Percentiles rank a stretch among this genome's conserved stretches.
Conservation (phyloP, 495 filamentous ascomycete species). For the Podospora tetraspora region DNA sequence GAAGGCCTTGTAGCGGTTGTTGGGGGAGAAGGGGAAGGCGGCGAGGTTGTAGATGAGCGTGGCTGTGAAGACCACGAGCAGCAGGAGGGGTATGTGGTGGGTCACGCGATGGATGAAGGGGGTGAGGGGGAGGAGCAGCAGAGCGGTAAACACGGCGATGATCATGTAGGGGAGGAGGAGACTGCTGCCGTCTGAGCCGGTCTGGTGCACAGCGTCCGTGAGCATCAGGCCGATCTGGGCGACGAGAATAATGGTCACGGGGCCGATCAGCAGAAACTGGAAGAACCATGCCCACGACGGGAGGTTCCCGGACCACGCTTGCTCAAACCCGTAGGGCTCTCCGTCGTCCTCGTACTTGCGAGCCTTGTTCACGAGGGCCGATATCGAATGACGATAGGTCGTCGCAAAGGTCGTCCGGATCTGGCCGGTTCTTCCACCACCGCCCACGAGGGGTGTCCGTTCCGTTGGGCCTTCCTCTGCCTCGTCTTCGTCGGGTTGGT, state of each 20-base stretch:
- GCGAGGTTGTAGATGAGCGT: constrained; percentile 82
- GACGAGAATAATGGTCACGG: constrained; percentile 67
- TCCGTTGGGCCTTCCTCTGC: constrained; percentile 62
- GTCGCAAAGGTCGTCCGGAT: constrained; percentile 68
- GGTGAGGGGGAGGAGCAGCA: constrained; percentile 70
- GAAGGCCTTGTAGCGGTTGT: constrained; percentile 76
- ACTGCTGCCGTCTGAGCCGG: constrained; percentile 69
- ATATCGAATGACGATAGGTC: constrained; percentile 49
- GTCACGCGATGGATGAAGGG: constrained; percentile 86
- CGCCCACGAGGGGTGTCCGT: constrained; percentile 67
- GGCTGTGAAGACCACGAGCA: constrained; percentile 66
- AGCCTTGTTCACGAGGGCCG: constrained; percentile 32
- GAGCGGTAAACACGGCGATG: constrained; percentile 58
- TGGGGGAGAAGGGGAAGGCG: constrained; percentile 81
- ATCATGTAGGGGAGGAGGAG: constrained; percentile 63
- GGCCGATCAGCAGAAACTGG: constrained; percentile 75
- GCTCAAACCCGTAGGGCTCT: constrained; percentile 68
- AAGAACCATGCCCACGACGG: constrained; percentile 81
- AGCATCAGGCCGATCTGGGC: constrained; percentile 71
- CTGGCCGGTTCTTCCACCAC: constrained; percentile 34
- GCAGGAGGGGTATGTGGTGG: constrained; percentile 71
- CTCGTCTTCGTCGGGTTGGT: constrained; percentile 41
- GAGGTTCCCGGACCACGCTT: constrained; percentile 73
- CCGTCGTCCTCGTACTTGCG: constrained; percentile 23
- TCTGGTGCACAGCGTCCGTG: constrained; percentile 68